Conservation (phyloP, 179 eudicot genomes). For the Heliamphora ciliata region DNA sequence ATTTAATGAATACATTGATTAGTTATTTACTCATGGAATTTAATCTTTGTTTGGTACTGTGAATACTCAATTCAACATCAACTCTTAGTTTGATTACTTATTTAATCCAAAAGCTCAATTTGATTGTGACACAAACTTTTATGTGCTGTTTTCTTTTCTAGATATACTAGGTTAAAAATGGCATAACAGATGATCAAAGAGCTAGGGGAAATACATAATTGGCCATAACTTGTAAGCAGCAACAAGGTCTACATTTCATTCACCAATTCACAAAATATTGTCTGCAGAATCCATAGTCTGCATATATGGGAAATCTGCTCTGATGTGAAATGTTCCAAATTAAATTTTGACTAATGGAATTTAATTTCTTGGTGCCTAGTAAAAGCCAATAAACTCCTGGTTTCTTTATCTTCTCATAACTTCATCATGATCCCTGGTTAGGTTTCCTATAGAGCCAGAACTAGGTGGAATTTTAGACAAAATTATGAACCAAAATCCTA, state of each 20-base stretch:
- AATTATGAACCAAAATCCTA: slow-evolving; percentile 1
- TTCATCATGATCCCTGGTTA: neutral
- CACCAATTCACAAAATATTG: neutral
- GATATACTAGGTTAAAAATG: neutral
- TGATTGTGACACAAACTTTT: neutral
- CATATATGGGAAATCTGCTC: neutral
- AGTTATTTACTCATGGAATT: neutral
- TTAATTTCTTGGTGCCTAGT: neutral
- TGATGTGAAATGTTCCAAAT: neutral
- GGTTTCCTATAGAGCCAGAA: neutral
- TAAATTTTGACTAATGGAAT: neutral
- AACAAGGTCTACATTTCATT: neutral
- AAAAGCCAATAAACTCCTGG: neutral
- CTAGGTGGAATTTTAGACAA: neutral
- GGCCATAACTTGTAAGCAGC: neutral
- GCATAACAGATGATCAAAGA: neutral
- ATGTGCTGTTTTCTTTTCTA: neutral
- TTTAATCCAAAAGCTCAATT: neutral
- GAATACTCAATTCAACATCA: neutral
- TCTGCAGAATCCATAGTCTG: slow-evolving; percentile 6
- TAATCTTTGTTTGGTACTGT: neutral
- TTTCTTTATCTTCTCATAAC: slow-evolving; percentile 1
- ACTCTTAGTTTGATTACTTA: neutral
- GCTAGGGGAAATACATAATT: neutral
- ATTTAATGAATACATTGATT: neutral